These are phyloP conservation scores for Baudoinia panamericana DNA, from an alignment of 495 filamentous ascomycete genomes.

Conservation along the genomic window DNA sequence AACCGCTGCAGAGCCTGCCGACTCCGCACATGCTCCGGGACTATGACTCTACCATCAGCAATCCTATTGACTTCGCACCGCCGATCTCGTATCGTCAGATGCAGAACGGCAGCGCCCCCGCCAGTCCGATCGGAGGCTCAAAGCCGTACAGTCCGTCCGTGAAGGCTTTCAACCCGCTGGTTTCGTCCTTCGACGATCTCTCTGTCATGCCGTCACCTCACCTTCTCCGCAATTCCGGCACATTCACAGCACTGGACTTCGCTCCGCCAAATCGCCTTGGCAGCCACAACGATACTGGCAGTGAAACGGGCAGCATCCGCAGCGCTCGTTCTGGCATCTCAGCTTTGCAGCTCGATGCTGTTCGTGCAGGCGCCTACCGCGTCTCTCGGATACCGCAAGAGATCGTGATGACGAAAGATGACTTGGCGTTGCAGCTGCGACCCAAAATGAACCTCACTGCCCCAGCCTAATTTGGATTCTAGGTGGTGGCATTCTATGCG, in stretches of 20 bases:
- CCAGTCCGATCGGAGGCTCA: conserved; percentile 65
- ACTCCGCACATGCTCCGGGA: conserved; percentile 78
- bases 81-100: conserved; percentile 54
- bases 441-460: conserved; percentile 51
- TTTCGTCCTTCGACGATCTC: conserved; percentile 77
- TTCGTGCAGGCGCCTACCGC: conserved; percentile 80
- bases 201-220: conserved; percentile 59
- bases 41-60: conserved; percentile 53
- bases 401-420: conserved; percentile 66
- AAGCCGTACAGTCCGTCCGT: conserved; percentile 59
- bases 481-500: too few relatives aligned
- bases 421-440: conserved; percentile 55
- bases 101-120: conserved; percentile 53
- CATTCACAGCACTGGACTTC: conserved; percentile 86
- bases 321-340: conserved; percentile 62
- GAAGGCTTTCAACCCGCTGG: conserved; percentile 61
- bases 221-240: conserved; percentile 72
- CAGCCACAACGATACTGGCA: conserved; percentile 48
- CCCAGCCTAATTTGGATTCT: conserved; percentile 20
- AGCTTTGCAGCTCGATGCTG: conserved; percentile 52
- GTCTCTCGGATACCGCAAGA: conserved; percentile 75
- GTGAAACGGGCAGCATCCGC: conserved; percentile 81
- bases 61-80: conserved; percentile 78
- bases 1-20: conserved; percentile 60
- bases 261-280: conserved; percentile 71